Base-by-base conservation (phyloP, 1,139 yeast genomes). In the Neolecta irregularis region DNA sequence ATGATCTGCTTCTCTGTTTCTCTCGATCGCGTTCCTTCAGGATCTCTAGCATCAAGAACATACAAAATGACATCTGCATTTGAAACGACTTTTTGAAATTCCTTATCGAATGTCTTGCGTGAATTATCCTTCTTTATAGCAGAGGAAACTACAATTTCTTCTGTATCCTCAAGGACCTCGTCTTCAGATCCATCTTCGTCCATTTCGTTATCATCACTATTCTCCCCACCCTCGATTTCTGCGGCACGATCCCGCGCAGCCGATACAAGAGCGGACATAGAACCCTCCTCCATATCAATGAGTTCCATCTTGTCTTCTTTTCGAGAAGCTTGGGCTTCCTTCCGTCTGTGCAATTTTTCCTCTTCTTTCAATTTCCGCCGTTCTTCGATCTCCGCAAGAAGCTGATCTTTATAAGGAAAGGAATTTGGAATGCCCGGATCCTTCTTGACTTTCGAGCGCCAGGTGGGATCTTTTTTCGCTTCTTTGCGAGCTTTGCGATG, bases 41-140 rank as follows among this genome's bases (percentile, higher is more conserved):
- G 98, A 57, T 88, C 95, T 57, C 99, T 74, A 2, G 99, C 94
- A 59, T 88, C 99, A 51, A 88, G 63, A 16, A 88, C 95, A 49
- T 91, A 88, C 39, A 88, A 64, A 20, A 88, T 65, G 40, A 88
- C 95, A 57, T 85, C 96, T 1, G 94, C 65, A 20, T 83, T 74
- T 41, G 81, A 95, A 32, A 85, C 85, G 35, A 85, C 78, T 56
- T 83, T 80, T 54, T 83, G 93, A 58, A 79, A 88, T 29, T 60
- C 50, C 44, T 60, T 61, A 50, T 61, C 66, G 41, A 57, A 62
- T 8, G 94, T 91, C 55, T 78, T 83, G 55, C 96, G 72, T 6
- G 95, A 83, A 50, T 76, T 74, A 44, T 85, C 96, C 38, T 43
- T 51, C 38, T 50, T 49, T 6, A 45, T 47, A 24, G 44, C 52